Conservation (phyloP, 441 rosid genomes). For the Pelargonium australe region DNA sequence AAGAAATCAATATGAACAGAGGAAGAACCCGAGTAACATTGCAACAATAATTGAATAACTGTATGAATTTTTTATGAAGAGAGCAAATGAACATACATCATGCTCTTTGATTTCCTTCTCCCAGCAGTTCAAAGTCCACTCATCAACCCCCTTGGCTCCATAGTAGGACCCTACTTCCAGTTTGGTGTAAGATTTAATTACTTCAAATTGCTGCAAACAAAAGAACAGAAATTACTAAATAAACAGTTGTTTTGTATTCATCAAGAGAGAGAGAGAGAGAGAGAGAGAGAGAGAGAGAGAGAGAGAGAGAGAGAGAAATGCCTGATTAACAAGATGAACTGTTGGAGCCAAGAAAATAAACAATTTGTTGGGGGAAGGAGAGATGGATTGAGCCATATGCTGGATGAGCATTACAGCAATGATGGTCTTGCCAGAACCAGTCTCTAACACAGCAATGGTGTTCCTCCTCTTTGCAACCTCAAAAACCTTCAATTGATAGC, state of each 20-base stretch:
- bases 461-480: constrained; percentile 69
- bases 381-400: constrained; percentile 32
- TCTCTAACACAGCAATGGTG: constrained; percentile 62
- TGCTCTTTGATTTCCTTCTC: constrained; percentile 54
- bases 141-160: constrained; percentile 76
- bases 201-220: constrained; percentile 62
- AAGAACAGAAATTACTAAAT: neutral
- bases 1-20: too few species aligned
- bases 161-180: constrained; percentile 57
- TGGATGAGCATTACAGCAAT: constrained; percentile 64
- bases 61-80: neutral
- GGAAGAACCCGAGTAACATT: too few species aligned
- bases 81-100: constrained; percentile 42
- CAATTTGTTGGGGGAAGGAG: constrained; percentile 35
- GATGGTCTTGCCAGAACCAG: constrained; percentile 64
- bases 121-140: constrained; percentile 57
- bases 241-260: neutral
- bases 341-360: constrained; percentile 77
- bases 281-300: constrained; percentile 6
- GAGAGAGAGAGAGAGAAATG: neutral
- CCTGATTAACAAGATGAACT: constrained; percentile 78
- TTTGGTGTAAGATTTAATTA: constrained; percentile 34
- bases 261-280: neutral
- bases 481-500: constrained; percentile 52
- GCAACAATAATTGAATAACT: too few species aligned